Base-by-base conservation (phyloP, 2,329 filamentous ascomycete genomes). In the Nothopassalora personata region DNA sequence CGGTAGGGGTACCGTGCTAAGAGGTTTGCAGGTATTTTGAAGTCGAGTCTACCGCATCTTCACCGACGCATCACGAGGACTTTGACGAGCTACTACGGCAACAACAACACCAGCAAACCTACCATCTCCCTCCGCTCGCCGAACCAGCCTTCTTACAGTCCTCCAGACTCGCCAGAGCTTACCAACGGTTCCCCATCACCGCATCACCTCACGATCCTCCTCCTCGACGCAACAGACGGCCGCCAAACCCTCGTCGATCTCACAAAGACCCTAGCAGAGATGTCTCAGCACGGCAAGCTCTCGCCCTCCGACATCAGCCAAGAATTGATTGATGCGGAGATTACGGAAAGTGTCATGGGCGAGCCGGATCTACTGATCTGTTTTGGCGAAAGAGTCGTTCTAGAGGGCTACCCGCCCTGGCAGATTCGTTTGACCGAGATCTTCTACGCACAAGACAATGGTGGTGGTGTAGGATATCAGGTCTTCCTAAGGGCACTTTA, bases 381-480 rank as follows among this genome's bases (percentile, higher is more conserved):
- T 8, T 99, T 99, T 73, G 86, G 88, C 1, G 90, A 92, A 4
- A 85, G 86, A 53, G 85, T 97, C 56, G 87, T 91, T 72, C 77
- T 99, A 48, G 87, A 91, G 56, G 91, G 94, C 9, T 99, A 97
- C 72, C 94, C 94, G 9, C 94, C 94, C 0, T 99, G 94, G 94
- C 94, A 97, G 76, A 83, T 97, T 62, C 84, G 94, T 47, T 78
- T 99, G 71, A 97, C 92, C 0, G 94, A 99, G 79, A 97, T 99
- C 59, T 97, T 92, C 72, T 84, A 79, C 72, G 83, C 83, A 53
- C 65, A 64, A 53, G 62, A 68, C 55, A 66, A 72, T 56, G 60
- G 57, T 9, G 68, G 64, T 63, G 86, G 86, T 1, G 92, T 99
- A 18, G 91, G 91, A 48, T 99, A 99, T 74, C 92, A 97, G 71